phyloP scores from a whole-genome alignment of 768 basidiomycete genomes.

The Favolaschia claudopus region DNA sequence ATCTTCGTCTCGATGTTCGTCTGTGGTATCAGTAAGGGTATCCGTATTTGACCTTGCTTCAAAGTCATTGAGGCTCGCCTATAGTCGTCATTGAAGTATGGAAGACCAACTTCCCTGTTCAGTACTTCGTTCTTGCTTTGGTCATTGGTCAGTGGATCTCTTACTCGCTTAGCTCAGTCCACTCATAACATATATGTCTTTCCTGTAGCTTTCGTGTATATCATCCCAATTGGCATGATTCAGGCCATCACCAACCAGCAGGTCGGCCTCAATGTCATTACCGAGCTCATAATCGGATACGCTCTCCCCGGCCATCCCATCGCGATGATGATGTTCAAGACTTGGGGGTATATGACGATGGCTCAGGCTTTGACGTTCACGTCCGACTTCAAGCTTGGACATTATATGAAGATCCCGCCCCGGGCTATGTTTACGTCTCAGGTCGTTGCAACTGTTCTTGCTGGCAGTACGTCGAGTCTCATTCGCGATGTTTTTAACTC shows the following conservation, averaged over 20 bases:
- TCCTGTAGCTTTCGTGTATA: conserved; percentile 45
- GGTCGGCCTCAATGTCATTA: conserved; percentile 58
- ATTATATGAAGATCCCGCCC: conserved; percentile 81
- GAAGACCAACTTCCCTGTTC: conserved; percentile 60
- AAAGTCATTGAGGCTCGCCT: conserved; percentile 20
- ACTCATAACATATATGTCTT: not conserved
- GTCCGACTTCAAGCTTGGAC: conserved; percentile 81
- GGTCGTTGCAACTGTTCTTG: conserved; percentile 69
- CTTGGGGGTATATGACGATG: conserved; percentile 58
- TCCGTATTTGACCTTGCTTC: conserved; percentile 46
- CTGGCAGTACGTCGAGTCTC: conserved; percentile 49
- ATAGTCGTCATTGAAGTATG: conserved; percentile 59
- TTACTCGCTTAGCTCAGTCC: not conserved
- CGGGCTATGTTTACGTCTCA: conserved; percentile 77
- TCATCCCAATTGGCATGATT: conserved; percentile 59
- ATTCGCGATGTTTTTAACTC: not conserved
- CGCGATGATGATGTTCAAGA: conserved; percentile 79
- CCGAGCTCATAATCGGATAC: conserved; percentile 65
- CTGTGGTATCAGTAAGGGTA: conserved; percentile 50
- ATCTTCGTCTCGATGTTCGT: conserved; percentile 43
- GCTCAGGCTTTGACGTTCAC: conserved; percentile 66
- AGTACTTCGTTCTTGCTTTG: conserved; percentile 48
- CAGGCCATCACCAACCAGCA: conserved; percentile 71
- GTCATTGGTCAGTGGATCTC: conserved; percentile 36
- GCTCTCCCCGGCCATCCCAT: conserved; percentile 55